Percentiles rank a stretch among this genome's conserved stretches.
phyloP scores from a whole-genome alignment of 345 rosid species.

The Populus nigra region DNA sequence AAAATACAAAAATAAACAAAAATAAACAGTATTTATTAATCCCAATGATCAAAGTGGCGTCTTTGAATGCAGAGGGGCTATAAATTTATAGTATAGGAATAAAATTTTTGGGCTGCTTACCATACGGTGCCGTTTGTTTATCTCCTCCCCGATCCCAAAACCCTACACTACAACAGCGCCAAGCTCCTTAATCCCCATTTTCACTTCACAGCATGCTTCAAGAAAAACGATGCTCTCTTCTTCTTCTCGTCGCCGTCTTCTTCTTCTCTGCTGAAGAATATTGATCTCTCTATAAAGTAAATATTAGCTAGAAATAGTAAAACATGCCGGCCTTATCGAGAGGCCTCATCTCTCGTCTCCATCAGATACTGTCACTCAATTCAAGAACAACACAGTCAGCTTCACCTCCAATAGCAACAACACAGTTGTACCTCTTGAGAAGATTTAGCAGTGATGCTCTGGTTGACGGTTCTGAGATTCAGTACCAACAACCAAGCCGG shows the following conservation, averaged over 20 bases:
- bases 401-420: conserved; percentile 6
- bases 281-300: background rate
- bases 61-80: background rate
- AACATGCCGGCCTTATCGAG: conserved; percentile 62
- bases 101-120: no score
- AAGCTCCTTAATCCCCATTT: background rate
- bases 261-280: background rate
- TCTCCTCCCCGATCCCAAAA: background rate
- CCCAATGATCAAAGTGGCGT: no score
- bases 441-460: conserved; percentile 41
- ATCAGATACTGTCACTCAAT: conserved; percentile 27
- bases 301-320: background rate
- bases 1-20: no score
- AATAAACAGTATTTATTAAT: no score
- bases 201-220: background rate
- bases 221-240: background rate
- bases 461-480: conserved; percentile 35
- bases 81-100: no score
- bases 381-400: conserved; percentile 15
- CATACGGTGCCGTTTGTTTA: background rate
- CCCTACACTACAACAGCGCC: background rate
- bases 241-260: background rate
- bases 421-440: conserved; percentile 26
- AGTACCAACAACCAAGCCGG: conserved; percentile 27
- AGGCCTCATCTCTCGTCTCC: conserved; percentile 67